These are phyloP conservation scores for Xylariaceae sp. DNA, from an alignment of 2,329 filamentous ascomycete species.

Conservation along the genomic window DNA sequence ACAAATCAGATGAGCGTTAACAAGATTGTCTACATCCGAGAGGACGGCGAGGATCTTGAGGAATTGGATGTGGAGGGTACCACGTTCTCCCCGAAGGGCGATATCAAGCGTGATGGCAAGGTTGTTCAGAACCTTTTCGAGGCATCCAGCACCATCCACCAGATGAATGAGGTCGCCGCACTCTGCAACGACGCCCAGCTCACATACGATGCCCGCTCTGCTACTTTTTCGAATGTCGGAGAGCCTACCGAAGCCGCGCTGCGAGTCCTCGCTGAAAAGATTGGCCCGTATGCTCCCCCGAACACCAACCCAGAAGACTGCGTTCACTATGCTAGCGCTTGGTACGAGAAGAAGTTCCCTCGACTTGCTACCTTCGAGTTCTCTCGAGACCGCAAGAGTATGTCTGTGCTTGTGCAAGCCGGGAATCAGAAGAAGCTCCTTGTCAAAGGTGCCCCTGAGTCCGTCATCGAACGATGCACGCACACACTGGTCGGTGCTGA, in stretches of 20 bases:
- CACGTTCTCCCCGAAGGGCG: conserved; percentile 80
- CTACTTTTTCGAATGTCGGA: conserved; percentile 74
- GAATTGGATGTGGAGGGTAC: conserved; percentile 89
- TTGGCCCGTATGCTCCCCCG: conserved; percentile 69
- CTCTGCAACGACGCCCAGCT: conserved; percentile 88
- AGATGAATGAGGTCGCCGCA: conserved; percentile 66
- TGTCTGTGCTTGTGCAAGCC: conserved; percentile 85
- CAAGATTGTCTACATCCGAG: conserved; percentile 79
- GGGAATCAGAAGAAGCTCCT: conserved; percentile 71
- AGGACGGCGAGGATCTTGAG: conserved; percentile 67
- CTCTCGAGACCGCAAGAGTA: conserved; percentile 95
- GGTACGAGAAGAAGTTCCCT: conserved; percentile 71
- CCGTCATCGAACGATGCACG: conserved; percentile 87
- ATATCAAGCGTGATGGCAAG: conserved; percentile 64
- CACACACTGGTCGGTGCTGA: conserved; percentile 71
- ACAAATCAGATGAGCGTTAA: conserved; percentile 99
- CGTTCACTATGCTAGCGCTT: conserved; percentile 75
- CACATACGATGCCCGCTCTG: conserved; percentile 71
- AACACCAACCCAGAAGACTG: conserved; percentile 53
- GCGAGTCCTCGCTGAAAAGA: conserved; percentile 86
- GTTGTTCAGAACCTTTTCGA: conserved; percentile 61
- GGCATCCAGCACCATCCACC: conserved; percentile 69
- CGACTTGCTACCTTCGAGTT: conserved; percentile 91
- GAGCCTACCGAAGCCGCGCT: conserved; percentile 95
- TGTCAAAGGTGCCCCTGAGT: conserved; percentile 94